Evolutionary conservation across 495 filamentous ascomycete genomes (phyloP).

Genomic region (Aspergillus mulundensis): DNA sequence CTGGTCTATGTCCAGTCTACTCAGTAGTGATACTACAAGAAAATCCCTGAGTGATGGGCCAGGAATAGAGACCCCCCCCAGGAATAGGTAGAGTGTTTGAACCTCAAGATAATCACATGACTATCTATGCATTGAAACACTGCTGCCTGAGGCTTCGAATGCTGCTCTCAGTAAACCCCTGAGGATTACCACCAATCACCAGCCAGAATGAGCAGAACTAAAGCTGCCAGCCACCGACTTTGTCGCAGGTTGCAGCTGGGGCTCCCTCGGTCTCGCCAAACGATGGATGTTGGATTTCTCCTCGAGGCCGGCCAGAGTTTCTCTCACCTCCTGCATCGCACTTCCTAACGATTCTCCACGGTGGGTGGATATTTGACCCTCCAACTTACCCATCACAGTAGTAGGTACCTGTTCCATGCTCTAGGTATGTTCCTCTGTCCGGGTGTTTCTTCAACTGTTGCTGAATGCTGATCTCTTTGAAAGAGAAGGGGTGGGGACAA

Average conservation of each 20-base stretch:
- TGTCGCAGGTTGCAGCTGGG: conserved; percentile 7
- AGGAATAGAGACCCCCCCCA: no score
- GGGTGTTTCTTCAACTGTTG: neutral
- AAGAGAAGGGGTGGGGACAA: conserved; percentile 23
- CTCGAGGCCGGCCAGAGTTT: conserved; percentile 1
- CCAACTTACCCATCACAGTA: neutral
- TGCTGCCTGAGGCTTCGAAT: conserved; percentile 7
- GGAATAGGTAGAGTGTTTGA: neutral
- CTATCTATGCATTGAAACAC: neutral
- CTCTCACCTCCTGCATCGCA: neutral
- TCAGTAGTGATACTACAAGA: no score
- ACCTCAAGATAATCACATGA: conserved; percentile 4
- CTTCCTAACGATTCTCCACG: neutral
- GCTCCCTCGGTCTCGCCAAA: conserved; percentile 3
- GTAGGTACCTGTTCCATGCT: neutral
- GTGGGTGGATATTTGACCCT: conserved; percentile 1
- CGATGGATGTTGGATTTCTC: neutral
- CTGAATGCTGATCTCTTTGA: conserved; percentile 1
- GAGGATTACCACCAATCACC: conserved; percentile 14
- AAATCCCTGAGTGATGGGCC: no score
- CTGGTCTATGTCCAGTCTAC: no score
- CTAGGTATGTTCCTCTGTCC: neutral
- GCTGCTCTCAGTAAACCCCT: conserved; percentile 2
- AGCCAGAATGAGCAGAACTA: conserved; percentile 3
- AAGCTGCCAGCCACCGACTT: conserved; percentile 18